Percentiles rank a stretch among this genome's conserved stretches.
phyloP scores from a whole-genome alignment of 108 stramenopile species.

The Nitzschia sp. region DNA sequence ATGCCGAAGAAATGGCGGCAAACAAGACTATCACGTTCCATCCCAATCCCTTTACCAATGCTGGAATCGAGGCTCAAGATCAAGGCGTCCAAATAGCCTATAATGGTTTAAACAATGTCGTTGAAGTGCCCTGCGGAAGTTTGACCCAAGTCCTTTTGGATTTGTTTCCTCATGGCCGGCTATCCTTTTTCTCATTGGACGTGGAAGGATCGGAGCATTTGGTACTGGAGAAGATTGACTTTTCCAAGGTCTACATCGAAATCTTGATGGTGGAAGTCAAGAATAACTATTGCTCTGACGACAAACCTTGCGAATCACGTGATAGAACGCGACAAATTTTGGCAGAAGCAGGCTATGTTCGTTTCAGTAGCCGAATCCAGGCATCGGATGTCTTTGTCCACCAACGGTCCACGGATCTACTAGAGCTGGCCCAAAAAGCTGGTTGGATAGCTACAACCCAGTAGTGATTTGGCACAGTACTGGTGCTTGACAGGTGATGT shows the following conservation, averaged over 20 bases:
- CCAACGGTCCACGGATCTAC: too few relatives aligned
- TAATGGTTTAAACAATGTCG: conserved; percentile 29
- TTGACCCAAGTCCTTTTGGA: conserved; percentile 44
- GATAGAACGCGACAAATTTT: conserved; percentile 29
- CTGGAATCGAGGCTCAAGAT: conserved; percentile 37
- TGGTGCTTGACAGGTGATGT: too few relatives aligned
- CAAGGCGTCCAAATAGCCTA: conserved; percentile 14
- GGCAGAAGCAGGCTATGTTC: conserved; percentile 26
- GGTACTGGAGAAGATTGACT: conserved; percentile 61
- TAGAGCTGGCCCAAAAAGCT: too few relatives aligned
- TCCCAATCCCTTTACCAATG: conserved; percentile 42
- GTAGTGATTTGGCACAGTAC: too few relatives aligned
- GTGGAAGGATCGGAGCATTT: conserved; percentile 63
- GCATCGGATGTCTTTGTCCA: conserved; percentile 43
- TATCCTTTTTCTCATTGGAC: conserved; percentile 65
- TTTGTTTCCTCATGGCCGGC: conserved; percentile 34
- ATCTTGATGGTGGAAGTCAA: conserved; percentile 59
- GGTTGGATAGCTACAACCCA: too few relatives aligned
- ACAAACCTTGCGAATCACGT: conserved; percentile 22
- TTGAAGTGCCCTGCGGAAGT: conserved; percentile 56
- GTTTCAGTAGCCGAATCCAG: conserved; percentile 10
- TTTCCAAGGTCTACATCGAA: conserved; percentile 41
- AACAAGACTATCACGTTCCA: conserved; percentile 33
- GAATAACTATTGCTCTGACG: conserved; percentile 36
- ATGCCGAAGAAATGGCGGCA: conserved; percentile 3